Evolutionary conservation across 164 flowering plant species (phyloP).

Genomic region (Santalum album): DNA sequence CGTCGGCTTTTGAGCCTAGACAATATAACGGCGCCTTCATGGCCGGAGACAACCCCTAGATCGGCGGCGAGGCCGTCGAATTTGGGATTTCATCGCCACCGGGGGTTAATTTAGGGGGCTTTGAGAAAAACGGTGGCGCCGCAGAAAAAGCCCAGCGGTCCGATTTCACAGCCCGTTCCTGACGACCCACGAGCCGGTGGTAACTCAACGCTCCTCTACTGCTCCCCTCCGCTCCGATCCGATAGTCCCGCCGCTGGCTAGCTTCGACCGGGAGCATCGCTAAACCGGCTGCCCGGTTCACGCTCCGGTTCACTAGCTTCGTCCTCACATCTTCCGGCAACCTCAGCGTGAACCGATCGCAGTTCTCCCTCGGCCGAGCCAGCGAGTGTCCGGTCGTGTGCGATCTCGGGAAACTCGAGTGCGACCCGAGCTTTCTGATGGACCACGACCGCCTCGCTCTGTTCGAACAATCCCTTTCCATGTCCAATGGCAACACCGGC

Average conservation of each 20-base stretch:
- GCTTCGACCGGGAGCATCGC: constrained; percentile 19
- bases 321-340: constrained; percentile 51
- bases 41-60: neutral
- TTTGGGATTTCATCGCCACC: too few species aligned
- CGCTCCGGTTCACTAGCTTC: constrained; percentile 26
- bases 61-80: too few species aligned
- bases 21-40: constrained; percentile 13
- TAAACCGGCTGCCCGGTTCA: constrained; percentile 40
- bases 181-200: constrained; percentile 16
- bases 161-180: constrained; percentile 24
- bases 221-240: constrained; percentile 28
- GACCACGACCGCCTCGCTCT: constrained; percentile 32
- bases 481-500: too few species aligned
- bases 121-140: constrained; percentile 44
- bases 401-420: constrained; percentile 38
- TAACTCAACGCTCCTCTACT: constrained; percentile 21
- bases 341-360: constrained; percentile 52
- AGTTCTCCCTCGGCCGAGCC: constrained; percentile 45
- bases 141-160: constrained; percentile 53
- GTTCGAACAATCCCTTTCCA: too few species aligned
- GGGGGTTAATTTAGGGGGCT: too few species aligned
- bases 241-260: constrained; percentile 30
- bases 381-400: constrained; percentile 79
- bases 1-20: constrained; percentile 3
- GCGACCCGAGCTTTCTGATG: constrained; percentile 1